Percentiles rank a stretch among this genome's conserved stretches.
Evolutionary conservation across 257 asterid genomes (phyloP).

Genomic region (Nicotiana undulata): DNA sequence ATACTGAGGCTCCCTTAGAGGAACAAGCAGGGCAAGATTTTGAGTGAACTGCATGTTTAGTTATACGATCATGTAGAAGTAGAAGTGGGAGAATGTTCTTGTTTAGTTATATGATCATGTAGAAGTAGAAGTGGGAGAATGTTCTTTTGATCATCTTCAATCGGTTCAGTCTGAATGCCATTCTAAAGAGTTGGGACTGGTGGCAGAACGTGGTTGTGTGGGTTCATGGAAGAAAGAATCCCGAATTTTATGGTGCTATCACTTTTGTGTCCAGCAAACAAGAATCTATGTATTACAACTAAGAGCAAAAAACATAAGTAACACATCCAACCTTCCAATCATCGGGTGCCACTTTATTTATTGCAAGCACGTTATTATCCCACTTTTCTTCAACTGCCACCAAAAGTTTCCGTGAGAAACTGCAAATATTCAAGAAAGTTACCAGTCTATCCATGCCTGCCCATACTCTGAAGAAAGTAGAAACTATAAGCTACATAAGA

Average conservation of each 20-base stretch:
- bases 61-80: background rate
- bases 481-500: slow-evolving; percentile 3
- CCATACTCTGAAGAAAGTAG: background rate
- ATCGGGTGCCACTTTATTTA: slow-evolving; percentile 64
- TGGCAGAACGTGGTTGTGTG: background rate
- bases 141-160: background rate
- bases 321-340: slow-evolving; percentile 70
- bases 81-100: background rate
- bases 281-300: background rate
- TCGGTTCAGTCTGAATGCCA: background rate
- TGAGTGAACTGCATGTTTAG: background rate
- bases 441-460: slow-evolving; percentile 5
- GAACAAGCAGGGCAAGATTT: background rate
- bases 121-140: background rate
- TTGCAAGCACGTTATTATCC: slow-evolving; percentile 65
- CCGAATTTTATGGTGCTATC: background rate
- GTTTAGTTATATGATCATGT: background rate
- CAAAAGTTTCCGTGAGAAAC: slow-evolving; percentile 80
- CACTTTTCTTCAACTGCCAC: slow-evolving; percentile 81
- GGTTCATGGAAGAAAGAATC: background rate
- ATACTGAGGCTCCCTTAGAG: background rate
- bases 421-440: slow-evolving; percentile 30
- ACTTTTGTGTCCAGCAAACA: background rate
- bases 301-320: background rate
- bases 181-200: background rate